Evolutionary conservation across 2,329 filamentous ascomycete species (phyloP).

Genomic region (Epichloe sylvatica): DNA sequence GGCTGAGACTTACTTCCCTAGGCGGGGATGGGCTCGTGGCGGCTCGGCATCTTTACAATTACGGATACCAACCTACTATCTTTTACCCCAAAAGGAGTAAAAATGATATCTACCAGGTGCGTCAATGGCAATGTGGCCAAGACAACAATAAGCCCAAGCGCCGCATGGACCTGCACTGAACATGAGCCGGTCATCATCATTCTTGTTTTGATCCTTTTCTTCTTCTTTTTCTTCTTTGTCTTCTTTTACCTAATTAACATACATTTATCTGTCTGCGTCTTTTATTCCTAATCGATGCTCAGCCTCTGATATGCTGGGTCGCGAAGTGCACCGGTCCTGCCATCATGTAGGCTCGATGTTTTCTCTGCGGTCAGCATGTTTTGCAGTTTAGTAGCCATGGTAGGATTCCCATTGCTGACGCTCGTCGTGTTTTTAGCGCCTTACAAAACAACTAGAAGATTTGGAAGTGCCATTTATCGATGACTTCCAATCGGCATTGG

Average conservation of each 20-base stretch:
- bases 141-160: background rate
- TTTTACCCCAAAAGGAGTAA: conserved; percentile 91
- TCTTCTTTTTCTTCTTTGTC: conserved; percentile 9
- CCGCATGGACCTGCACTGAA: background rate
- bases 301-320: background rate
- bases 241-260: background rate
- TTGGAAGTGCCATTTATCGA: conserved; percentile 71
- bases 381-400: too few relatives aligned
- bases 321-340: background rate
- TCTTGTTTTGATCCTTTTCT: background rate
- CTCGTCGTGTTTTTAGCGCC: conserved; percentile 42
- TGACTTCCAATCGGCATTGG: conserved; percentile 57
- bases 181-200: background rate
- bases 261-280: background rate
- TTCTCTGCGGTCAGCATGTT: too few relatives aligned
- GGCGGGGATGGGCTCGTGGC: conserved; percentile 91
- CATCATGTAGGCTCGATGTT: too few relatives aligned
- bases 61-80: conserved; percentile 75
- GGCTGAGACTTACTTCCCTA: conserved; percentile 18
- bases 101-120: conserved; percentile 75
- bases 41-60: conserved; percentile 80
- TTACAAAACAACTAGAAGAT: conserved; percentile 72
- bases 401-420: conserved; percentile 1
- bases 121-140: conserved; percentile 6
- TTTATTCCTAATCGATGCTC: background rate